Conservation (phyloP, 1,284 basidiomycete genomes). For the Pyrrhoderma noxium region DNA sequence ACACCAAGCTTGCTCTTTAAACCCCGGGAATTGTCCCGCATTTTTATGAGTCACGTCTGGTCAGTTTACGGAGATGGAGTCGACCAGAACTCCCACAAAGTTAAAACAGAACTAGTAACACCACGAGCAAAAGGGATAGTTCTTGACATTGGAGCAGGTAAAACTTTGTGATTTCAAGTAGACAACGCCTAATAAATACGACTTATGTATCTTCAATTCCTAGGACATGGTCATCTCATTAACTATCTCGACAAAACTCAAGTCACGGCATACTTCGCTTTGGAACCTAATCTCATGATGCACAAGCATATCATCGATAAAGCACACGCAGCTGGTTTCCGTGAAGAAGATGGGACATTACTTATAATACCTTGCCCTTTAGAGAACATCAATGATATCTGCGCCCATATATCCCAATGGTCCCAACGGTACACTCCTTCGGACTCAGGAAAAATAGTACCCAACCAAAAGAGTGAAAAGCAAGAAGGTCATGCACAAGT, state of each 20-base stretch:
- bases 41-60: conserved; percentile 61
- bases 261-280: conserved; percentile 57
- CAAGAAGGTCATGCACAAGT: no score
- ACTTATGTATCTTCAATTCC: no score
- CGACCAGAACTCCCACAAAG: conserved; percentile 35
- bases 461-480: not conserved
- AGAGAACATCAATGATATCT: conserved; percentile 42
- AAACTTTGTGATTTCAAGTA: no score
- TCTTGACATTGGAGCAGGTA: conserved; percentile 66
- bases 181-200: no score
- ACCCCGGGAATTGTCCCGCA: conserved; percentile 39
- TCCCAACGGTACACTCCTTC: not conserved
- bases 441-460: not conserved
- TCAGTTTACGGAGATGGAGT: conserved; percentile 38
- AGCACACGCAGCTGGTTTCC: conserved; percentile 45
- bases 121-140: conserved; percentile 52
- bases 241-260: conserved; percentile 48
- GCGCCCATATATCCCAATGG: not conserved
- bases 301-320: conserved; percentile 43
- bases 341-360: conserved; percentile 38
- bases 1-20: conserved; percentile 40
- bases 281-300: conserved; percentile 63
- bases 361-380: conserved; percentile 48
- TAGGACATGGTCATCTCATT: conserved; percentile 55
- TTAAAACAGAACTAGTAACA: conserved; percentile 46